Percentiles rank a stretch among this genome's conserved stretches.
phyloP scores from a whole-genome alignment of 2,329 filamentous ascomycete species.

The Lasiodiplodia theobromae region DNA sequence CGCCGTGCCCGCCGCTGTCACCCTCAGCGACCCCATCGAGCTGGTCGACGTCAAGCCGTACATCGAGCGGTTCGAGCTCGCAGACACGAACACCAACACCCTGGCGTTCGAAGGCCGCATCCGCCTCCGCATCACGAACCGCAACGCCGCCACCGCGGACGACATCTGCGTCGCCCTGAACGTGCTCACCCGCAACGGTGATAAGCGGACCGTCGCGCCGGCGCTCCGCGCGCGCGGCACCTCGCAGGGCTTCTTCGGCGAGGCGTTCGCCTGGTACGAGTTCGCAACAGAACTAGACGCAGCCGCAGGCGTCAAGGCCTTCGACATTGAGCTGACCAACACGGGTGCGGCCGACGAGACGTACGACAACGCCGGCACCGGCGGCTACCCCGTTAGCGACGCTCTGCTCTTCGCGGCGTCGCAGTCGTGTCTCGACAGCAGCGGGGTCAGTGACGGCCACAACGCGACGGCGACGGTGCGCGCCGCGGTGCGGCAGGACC shows the following conservation, averaged over 20 bases:
- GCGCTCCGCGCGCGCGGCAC: neutral
- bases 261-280: slow-evolving; percentile 22
- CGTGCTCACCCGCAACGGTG: neutral
- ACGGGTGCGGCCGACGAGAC: neutral
- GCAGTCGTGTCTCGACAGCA: slow-evolving; percentile 1
- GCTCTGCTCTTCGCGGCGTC: neutral
- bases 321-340: neutral
- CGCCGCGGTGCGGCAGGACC: neutral
- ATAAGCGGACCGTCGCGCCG: neutral
- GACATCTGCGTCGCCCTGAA: neutral
- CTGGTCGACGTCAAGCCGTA: slow-evolving; percentile 17
- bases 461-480: neutral
- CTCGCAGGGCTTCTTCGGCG: neutral
- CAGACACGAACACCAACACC: neutral
- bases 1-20: slow-evolving; percentile 8
- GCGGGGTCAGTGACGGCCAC: neutral
- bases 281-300: neutral
- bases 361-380: slow-evolving; percentile 7
- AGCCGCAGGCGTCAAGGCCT: neutral
- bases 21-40: slow-evolving; percentile 8
- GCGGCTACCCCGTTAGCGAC: neutral
- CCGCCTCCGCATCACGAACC: slow-evolving; percentile 3
- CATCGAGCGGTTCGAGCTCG: neutral
- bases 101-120: slow-evolving; percentile 4
- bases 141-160: neutral